A percentile compares a stretch with the other conserved stretches of the same genome.
Conservation (phyloP, 257 asterid genomes). For the Nicotiana paniculata region DNA sequence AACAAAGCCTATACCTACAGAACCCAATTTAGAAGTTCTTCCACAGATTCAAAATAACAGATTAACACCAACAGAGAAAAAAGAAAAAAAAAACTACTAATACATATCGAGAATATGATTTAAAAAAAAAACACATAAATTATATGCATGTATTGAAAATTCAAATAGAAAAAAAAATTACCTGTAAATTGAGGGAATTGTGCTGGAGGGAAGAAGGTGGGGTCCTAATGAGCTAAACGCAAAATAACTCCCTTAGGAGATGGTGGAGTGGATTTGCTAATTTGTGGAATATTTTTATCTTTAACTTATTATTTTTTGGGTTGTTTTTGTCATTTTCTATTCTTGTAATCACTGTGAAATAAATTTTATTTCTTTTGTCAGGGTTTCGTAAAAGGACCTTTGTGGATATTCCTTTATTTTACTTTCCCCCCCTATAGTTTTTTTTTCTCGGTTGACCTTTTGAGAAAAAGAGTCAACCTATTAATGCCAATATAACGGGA, state of each 20-base stretch:
- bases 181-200: background rate
- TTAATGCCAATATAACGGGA: too few species aligned
- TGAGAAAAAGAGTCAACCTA: too few species aligned
- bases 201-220: background rate
- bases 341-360: background rate
- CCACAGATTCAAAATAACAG: background rate
- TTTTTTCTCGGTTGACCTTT: too few species aligned
- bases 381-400: background rate
- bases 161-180: background rate
- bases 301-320: background rate
- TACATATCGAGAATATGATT: background rate
- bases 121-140: background rate
- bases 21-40: background rate
- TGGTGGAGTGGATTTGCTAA: background rate
- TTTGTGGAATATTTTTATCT: background rate
- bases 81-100: background rate
- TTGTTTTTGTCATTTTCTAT: background rate
- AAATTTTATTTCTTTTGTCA: background rate
- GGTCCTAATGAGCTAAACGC: background rate
- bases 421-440: too few species aligned
- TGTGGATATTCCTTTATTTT: background rate
- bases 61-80: background rate
- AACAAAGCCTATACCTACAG: background rate
- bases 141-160: background rate
- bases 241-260: background rate